phyloP scores from a whole-genome alignment of 192 early-diverging fungal species.

The Coemansia sp. region DNA sequence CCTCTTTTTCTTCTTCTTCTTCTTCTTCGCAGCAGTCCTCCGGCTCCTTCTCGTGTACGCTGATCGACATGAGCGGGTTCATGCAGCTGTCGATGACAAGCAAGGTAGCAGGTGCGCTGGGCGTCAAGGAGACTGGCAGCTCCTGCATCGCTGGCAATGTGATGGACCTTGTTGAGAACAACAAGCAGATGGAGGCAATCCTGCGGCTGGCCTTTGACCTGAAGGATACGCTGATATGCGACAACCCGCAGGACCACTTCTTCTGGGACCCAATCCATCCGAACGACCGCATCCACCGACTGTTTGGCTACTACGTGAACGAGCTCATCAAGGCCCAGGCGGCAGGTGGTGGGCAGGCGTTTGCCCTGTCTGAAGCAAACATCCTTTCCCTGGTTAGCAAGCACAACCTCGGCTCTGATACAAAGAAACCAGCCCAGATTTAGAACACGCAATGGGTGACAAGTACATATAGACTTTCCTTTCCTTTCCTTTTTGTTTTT shows the following conservation, averaged over 20 bases:
- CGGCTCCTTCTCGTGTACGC: background rate
- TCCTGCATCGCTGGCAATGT: constrained; percentile 21
- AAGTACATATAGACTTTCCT: too few relatives aligned
- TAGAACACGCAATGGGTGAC: background rate
- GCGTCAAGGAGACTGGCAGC: constrained; percentile 6
- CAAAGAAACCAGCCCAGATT: constrained; percentile 1
- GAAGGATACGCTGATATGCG: constrained; percentile 4
- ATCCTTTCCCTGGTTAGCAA: background rate
- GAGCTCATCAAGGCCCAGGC: background rate
- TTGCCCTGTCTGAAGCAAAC: background rate
- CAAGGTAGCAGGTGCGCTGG: constrained; percentile 5
- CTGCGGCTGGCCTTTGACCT: background rate
- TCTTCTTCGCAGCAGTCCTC: background rate
- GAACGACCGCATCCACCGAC: constrained; percentile 20
- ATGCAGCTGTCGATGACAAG: constrained; percentile 5
- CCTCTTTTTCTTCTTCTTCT: too few relatives aligned
- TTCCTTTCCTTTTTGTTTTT: background rate
- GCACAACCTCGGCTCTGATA: background rate
- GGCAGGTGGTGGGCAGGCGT: background rate
- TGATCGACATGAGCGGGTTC: constrained; percentile 19
- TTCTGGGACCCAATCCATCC: constrained; percentile 41
- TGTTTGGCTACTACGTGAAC: constrained; percentile 34
- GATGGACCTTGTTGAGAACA: constrained; percentile 2
- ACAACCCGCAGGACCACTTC: constrained; percentile 6
- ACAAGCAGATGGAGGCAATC: background rate